Base-by-base conservation (phyloP, 2,329 filamentous ascomycete species). In the Sporothrix dimorphospora region DNA sequence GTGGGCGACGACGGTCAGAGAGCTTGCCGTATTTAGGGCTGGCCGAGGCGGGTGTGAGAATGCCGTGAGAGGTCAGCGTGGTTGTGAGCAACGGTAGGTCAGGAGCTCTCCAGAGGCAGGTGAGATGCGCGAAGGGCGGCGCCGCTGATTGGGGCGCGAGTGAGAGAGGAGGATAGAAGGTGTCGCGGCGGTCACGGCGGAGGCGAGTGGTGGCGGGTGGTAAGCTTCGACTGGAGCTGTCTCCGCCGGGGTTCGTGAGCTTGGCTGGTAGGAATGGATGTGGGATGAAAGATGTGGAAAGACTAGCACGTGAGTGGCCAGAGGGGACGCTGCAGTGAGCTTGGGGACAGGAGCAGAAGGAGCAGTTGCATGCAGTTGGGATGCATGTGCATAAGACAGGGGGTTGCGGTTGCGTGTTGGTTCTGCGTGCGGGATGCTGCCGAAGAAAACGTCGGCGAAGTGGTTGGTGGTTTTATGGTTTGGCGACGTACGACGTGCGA, bases 361-460 rank as follows among this genome's bases (percentile, higher is more conserved):
- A 11, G 51, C 45, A 19, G 45, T 19, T 47, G 45, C 45, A 55
- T 55, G 59, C 38, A 65, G 38, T 63, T 7, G 59, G n/a, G 59
- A 38, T 65, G 59, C 59, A 45, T 45, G 59, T 65, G 59, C 59
- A 65, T 45, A 45, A 45, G 59, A 38, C 59, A 38, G 38, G 57
- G n/a, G 38, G 12, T 5, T 6, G 9, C 30, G 51, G 16, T 16
- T 40, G n/a, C n/a, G 3, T 27, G 38, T 27, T 59, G 55, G 55
- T 12, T 45, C 3, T 16, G 57, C 19, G 59, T 5, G 59, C 38
- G 59, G 12, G 38, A 27, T 27, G 7, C 42, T 65, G 59, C 12
- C 27, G 59, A 42, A 24, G 59, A 21, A 42, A 19, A 9, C 16
- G 47, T 16, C 16, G 47, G 19, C 9, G 12, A 14, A 42, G 12